Conservation (phyloP, 2,329 filamentous ascomycete species). For the Ceratocystis alfenasii region DNA sequence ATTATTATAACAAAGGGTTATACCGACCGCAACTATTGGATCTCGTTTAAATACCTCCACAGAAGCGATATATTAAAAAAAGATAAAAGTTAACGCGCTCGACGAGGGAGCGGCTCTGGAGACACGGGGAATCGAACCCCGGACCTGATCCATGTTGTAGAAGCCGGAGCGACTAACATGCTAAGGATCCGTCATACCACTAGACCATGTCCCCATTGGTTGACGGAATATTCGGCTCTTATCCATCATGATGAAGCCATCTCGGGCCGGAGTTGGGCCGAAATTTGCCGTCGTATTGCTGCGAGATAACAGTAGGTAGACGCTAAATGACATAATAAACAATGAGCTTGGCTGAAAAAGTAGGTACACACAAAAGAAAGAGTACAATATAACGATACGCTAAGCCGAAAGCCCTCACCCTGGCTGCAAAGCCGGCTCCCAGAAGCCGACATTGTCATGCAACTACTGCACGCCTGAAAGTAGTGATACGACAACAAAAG, state of each 20-base stretch:
- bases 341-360: no score
- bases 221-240: neutral
- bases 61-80: neutral
- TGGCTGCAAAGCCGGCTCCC: no score
- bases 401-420: no score
- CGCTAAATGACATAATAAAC: no score
- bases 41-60: neutral
- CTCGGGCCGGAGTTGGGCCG: neutral
- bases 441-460: no score
- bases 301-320: no score
- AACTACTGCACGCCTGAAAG: no score
- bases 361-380: no score
- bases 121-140: conserved; percentile 22
- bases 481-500: no score
- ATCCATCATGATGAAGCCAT: neutral
- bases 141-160: conserved; percentile 20
- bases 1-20: neutral
- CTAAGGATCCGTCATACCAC: conserved; percentile 22
- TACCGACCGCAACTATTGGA: neutral
- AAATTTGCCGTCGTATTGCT: no score
- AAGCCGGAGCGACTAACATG: conserved; percentile 7
- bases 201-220: conserved; percentile 18
- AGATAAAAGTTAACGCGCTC: neutral
- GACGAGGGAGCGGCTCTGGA: neutral
- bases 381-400: no score